These are phyloP conservation scores for Penicillium turbatum DNA, from an alignment of 495 filamentous ascomycete species.

Conservation along the genomic window DNA sequence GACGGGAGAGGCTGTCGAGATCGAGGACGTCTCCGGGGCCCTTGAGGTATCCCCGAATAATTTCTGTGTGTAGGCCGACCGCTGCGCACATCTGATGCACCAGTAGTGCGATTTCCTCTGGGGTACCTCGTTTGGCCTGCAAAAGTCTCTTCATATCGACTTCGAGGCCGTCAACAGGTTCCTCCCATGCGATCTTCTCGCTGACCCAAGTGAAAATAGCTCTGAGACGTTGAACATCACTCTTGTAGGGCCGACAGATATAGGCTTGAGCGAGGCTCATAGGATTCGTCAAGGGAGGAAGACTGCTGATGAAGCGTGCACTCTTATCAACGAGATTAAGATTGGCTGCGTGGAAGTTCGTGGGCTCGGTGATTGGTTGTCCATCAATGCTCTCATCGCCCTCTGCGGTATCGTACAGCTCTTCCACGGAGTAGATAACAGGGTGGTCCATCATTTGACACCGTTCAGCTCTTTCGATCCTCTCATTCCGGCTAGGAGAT, in stretches of 20 bases:
- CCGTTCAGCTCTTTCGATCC: conserved; percentile 78
- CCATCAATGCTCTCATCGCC: conserved; percentile 90
- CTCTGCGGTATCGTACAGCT: conserved; percentile 76
- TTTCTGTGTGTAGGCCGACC: conserved; percentile 80
- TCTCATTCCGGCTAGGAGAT: conserved; percentile 83
- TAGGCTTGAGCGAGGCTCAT: conserved; percentile 84
- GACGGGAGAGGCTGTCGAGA: conserved; percentile 60
- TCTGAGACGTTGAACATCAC: conserved; percentile 85
- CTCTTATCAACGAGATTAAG: conserved; percentile 89
- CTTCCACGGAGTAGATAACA: conserved; percentile 82
- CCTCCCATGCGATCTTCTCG: conserved; percentile 95
- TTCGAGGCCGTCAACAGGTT: conserved; percentile 71
- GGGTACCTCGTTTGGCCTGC: conserved; percentile 75
- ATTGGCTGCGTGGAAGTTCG: conserved; percentile 75
- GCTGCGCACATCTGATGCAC: conserved; percentile 92
- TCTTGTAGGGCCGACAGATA: conserved; percentile 90
- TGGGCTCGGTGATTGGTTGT: conserved; percentile 73
- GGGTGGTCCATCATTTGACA: conserved; percentile 94
- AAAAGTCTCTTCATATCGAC: conserved; percentile 80
- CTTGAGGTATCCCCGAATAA: conserved; percentile 86
- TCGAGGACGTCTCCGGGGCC: conserved; percentile 80
- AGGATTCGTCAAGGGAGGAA: conserved; percentile 87
- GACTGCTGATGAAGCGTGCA: conserved; percentile 79
- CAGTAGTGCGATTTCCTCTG: conserved; percentile 85
- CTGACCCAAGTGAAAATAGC: conserved; percentile 97